Evolutionary conservation across 352 stramenopile species (phyloP), one percentile per base, ranked within the genome.

Genomic region (Peronospora belbahrii): DNA sequence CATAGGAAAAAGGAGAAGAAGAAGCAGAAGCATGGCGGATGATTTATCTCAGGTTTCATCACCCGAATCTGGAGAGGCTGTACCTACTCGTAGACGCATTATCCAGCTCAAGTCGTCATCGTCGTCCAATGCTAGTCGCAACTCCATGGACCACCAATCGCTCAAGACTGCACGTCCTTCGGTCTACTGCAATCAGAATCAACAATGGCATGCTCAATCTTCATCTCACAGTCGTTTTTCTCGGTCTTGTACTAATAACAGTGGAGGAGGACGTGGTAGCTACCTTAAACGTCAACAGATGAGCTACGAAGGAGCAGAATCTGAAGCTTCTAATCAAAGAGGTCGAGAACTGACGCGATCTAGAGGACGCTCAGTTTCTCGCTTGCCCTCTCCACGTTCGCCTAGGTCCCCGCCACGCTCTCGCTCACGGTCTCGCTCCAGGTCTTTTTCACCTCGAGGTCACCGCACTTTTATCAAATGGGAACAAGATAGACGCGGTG

Each of bases 371-470:
- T 80, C 72, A 6, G 67, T 77, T 8, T 85, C 72, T 15, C 70
- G 73, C 7, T 87, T 73, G 5, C 65, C 56, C 0, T 83, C 71
- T 23, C 66, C 62, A 33, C 13, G 54, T 11, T 48, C 65, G 4
- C 48, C 54, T 10, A 55, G 55, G 24, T 65, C 52, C 1, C 52
- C 56, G 20, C 45, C 19, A 13, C 64, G 74, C n/a, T 86, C 52
- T 8, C 55, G 64, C 7, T 82, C 72, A 0, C 65, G 76, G 2
- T 85, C 73, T 1, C 61, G 67, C 10, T 85, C 73, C 1, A 65
- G 77, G 6, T 88, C 77, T 4, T 73, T 81, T 35, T 86, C 73
- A 1, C 75, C 75, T 23, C 59, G 62, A 33, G 62, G 70, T 0
- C 70, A 77, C 27, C 75, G 71, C 10, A 72, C 70, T 14, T 75